Base-by-base conservation (phyloP, 164 flowering plant species). In the Vitis rupestris region DNA sequence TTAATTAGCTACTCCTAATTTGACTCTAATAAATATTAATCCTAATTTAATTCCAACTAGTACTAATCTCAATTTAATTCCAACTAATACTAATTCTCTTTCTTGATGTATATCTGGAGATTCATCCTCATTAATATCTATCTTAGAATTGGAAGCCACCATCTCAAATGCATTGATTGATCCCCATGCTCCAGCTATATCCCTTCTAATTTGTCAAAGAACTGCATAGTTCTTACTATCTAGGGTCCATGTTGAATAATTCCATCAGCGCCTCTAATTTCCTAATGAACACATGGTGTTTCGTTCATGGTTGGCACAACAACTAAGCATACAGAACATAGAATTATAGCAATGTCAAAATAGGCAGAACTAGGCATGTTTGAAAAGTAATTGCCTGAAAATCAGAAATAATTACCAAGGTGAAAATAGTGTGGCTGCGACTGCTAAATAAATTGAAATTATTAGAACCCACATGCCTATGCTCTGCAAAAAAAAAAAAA, bases 381-480 rank as follows among this genome's bases (percentile, higher is more conserved):
- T 68, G 15, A 23, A 23, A 23, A 23, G 27, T 54, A 76, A 65
- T 17, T 65, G 2, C 44, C 44, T 37, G 31, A 65, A 57, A 23
- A 58, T 27, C 56, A 73, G 60, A 69, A 63, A 66, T 8, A 50
- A 23, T 72, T 85, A 91, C 97, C 94, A 91, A 72, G 27, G 94
- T 89, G 74, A 91, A 91, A 63, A 91, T 91, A 17, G 97, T 91
- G 81, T 91, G 97, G 82, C 97, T 91, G 66, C 97, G 85, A 75
- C 97, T 91, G 82, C 97, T 91, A 37, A 87, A 82, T 62, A 91
- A 79, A 78, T 91, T 91, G 80, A 87, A 83, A 67, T 89, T 91
- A 79, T 87, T 91, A 67, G 97, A 91, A 67, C 97, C 97, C 65
- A 91, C 97, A 63, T 91, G 97, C 67, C 97, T 77, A 70, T 88